These are phyloP conservation scores for Casuarina cunninghamiana DNA, from an alignment of 306 rosid species.

Conservation along the genomic window DNA sequence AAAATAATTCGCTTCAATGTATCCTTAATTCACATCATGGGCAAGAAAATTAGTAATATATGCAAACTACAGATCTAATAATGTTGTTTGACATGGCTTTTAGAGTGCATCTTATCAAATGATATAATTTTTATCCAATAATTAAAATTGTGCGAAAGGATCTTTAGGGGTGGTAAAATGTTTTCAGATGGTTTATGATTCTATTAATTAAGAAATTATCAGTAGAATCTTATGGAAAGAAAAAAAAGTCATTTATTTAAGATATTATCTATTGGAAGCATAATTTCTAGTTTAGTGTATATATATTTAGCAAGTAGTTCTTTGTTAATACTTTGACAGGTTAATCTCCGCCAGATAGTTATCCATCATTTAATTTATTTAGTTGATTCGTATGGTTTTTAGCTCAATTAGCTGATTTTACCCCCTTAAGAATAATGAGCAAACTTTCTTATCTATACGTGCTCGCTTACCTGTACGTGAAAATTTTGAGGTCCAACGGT, in stretches of 20 bases:
- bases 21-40: background rate
- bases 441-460: conserved; percentile 17
- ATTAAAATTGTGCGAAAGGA: background rate
- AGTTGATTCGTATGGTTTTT: conserved; percentile 49
- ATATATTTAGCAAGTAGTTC: conserved; percentile 14
- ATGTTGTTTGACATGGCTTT: background rate
- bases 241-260: background rate
- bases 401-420: conserved; percentile 33
- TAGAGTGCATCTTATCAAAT: background rate
- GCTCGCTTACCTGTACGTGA: background rate
- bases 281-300: background rate
- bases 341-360: conserved; percentile 39
- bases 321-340: conserved; percentile 45
- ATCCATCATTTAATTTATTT: conserved; percentile 67
- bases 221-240: background rate
- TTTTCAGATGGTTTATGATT: background rate
- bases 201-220: background rate
- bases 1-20: too few species aligned
- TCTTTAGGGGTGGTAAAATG: background rate
- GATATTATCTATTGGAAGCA: background rate
- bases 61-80: background rate
- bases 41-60: background rate
- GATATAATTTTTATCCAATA: background rate
- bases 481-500: background rate
- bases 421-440: conserved; percentile 19